Percentiles rank a stretch among this genome's conserved stretches.
Evolutionary conservation across 2,329 filamentous ascomycete genomes (phyloP).

Genomic region (Leptographium galeiforme): DNA sequence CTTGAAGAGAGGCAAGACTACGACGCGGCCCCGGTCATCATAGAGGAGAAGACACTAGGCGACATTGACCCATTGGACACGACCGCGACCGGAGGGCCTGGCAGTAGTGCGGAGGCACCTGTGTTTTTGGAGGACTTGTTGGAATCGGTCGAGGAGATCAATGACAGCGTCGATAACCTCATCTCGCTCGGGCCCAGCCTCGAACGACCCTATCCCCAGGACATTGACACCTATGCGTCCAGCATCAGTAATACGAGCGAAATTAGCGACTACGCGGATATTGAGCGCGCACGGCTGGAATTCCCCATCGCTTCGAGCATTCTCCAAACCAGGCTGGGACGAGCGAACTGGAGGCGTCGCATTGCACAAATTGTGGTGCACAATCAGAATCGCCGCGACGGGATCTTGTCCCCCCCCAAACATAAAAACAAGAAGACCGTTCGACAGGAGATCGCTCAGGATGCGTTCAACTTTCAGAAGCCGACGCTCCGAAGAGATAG

Average conservation of each 20-base stretch:
- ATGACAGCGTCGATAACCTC: conserved; percentile 3
- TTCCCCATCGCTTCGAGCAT: conserved; percentile 8
- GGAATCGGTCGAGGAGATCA: not conserved
- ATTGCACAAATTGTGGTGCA: conserved; percentile 7
- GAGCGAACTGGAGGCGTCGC: conserved; percentile 8
- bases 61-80: not conserved
- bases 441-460: conserved; percentile 8
- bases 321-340: conserved; percentile 7
- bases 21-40: not conserved
- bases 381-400: conserved; percentile 5
- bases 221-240: conserved; percentile 7
- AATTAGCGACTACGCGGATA: conserved; percentile 6
- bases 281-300: conserved; percentile 7
- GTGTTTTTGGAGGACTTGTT: not conserved
- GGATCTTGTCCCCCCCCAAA: not conserved
- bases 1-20: not conserved
- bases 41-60: not conserved
- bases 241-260: conserved; percentile 8
- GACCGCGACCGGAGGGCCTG: not conserved
- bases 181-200: conserved; percentile 9
- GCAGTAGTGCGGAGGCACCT: not conserved
- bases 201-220: conserved; percentile 8
- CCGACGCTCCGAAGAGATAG: conserved; percentile 3
- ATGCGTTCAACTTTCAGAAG: conserved; percentile 10
- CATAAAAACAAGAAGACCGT: conserved; percentile 1